Evolutionary conservation across 768 basidiomycete species (phyloP).

Genomic region (Lentinula guzmanii): DNA sequence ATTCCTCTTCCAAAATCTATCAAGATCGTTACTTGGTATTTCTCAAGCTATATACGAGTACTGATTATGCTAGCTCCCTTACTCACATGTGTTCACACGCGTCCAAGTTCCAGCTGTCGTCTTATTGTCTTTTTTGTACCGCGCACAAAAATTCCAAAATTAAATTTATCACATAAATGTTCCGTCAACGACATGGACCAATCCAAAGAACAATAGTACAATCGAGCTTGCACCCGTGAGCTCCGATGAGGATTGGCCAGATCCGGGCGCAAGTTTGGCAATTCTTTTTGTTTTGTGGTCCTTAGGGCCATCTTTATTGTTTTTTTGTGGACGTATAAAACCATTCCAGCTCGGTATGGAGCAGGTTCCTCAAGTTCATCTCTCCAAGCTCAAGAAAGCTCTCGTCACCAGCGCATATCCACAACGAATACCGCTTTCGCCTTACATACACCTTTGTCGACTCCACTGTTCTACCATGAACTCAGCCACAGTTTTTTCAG

Average conservation of each 20-base stretch:
- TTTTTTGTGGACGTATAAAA: not conserved
- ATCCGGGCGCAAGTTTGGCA: not conserved
- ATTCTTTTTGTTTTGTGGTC: not conserved
- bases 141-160: not conserved
- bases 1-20: too few species aligned
- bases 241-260: not conserved
- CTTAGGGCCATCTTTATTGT: constrained; percentile 1
- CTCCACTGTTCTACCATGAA: not conserved
- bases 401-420: not conserved
- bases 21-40: too few species aligned
- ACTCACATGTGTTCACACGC: not conserved
- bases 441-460: not conserved
- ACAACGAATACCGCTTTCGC: not conserved
- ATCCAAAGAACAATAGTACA: not conserved
- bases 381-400: not conserved
- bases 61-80: too few species aligned
- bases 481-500: not conserved
- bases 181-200: not conserved
- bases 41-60: too few species aligned
- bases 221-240: not conserved
- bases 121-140: not conserved
- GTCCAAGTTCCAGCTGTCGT: not conserved
- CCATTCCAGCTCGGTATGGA: not conserved
- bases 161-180: not conserved
- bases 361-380: not conserved